phyloP scores from a whole-genome alignment of 1,284 basidiomycete species.

The Xanthoconium separans region DNA sequence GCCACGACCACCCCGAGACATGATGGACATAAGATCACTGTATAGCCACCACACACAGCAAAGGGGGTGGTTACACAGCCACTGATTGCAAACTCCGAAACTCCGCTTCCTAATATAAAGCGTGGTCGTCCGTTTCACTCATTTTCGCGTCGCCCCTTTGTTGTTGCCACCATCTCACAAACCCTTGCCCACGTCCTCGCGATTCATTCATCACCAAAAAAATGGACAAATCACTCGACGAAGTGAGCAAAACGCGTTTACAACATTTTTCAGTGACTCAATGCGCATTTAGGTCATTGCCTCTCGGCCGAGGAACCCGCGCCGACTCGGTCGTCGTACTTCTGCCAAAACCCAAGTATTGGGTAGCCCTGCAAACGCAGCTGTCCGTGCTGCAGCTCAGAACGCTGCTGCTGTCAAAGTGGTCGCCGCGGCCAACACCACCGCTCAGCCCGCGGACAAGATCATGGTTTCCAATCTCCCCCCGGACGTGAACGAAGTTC shows the following conservation, averaged over 20 bases:
- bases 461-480: slow-evolving; percentile 97
- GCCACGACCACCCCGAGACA: slow-evolving; percentile 57
- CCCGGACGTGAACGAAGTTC: slow-evolving; percentile 89
- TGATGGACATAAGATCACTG: slow-evolving; percentile 25
- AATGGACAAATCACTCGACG: slow-evolving; percentile 91
- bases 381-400: slow-evolving; percentile 49
- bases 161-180: slow-evolving; percentile 20
- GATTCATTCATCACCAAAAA: slow-evolving; percentile 8
- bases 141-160: slow-evolving; percentile 30
- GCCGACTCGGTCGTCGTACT: slow-evolving; percentile 48
- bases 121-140: background rate
- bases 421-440: slow-evolving; percentile 35
- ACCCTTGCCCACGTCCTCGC: background rate
- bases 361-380: slow-evolving; percentile 49
- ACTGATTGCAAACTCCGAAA: slow-evolving; percentile 24
- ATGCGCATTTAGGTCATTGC: slow-evolving; percentile 66
- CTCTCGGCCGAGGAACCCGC: slow-evolving; percentile 51
- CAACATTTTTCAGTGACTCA: slow-evolving; percentile 14
- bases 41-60: slow-evolving; percentile 16
- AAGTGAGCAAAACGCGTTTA: slow-evolving; percentile 50
- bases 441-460: slow-evolving; percentile 67
- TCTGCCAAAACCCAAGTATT: slow-evolving; percentile 52
- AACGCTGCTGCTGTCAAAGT: slow-evolving; percentile 41
- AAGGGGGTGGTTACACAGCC: background rate
- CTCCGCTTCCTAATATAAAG: slow-evolving; percentile 28